Evolutionary conservation across 2,329 filamentous ascomycete genomes (phyloP).

Genomic region (Aspergillus sp.): DNA sequence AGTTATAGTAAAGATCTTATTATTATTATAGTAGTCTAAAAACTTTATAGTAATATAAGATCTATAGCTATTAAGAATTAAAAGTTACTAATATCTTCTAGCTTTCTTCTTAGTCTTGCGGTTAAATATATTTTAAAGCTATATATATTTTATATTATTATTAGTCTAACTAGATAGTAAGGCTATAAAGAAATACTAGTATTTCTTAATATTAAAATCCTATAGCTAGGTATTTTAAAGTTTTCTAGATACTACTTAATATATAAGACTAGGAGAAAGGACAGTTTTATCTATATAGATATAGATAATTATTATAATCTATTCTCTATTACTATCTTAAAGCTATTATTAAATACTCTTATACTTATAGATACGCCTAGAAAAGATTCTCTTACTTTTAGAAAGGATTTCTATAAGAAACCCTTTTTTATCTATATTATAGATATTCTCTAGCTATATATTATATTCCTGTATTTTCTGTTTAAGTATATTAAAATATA

Average conservation of each 20-base stretch:
- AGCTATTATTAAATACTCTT: conserved; percentile 9
- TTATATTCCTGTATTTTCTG: not conserved
- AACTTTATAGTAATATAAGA: conserved; percentile 13
- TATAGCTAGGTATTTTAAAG: conserved; percentile 19
- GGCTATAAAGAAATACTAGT: not conserved
- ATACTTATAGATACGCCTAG: conserved; percentile 1
- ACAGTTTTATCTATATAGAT: conserved; percentile 18
- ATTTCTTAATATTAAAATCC: conserved; percentile 9
- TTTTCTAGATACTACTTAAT: conserved; percentile 16
- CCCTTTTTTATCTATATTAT: not conserved
- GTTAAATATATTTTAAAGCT: conserved; percentile 5
- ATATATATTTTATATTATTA: conserved; percentile 3
- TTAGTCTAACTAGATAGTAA: not conserved
- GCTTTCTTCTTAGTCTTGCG: conserved; percentile 6
- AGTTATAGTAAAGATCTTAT: conserved; percentile 7
- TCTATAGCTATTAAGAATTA: conserved; percentile 11
- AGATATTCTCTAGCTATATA: not conserved
- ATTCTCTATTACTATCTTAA: conserved; percentile 21
- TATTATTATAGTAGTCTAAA: conserved; percentile 3
- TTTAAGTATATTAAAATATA: not conserved
- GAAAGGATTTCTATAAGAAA: not conserved
- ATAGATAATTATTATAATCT: conserved; percentile 21
- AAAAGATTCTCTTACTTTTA: conserved; percentile 19
- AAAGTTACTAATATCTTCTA: not conserved
- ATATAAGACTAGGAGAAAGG: conserved; percentile 19